phyloP scores from a whole-genome alignment of 306 rosid species.

The Ormosia emarginata region DNA sequence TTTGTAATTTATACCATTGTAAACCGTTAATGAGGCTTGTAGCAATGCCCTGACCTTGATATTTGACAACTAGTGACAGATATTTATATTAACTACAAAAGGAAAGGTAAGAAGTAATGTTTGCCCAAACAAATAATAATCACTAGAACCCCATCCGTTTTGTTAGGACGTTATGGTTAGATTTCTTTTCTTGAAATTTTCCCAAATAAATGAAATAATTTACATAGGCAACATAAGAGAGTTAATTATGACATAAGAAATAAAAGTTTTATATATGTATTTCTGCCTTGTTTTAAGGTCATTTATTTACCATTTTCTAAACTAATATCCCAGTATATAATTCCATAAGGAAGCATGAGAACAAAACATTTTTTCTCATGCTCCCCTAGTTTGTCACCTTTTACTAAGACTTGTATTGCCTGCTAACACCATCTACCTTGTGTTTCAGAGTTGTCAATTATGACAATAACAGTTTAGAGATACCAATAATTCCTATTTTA shows the following conservation, averaged over 20 bases:
- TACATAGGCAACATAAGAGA: background rate
- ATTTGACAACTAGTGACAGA: too few species aligned
- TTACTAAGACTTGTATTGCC: background rate
- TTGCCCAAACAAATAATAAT: background rate
- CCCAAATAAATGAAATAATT: too few species aligned
- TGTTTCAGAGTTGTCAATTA: conserved; percentile 22
- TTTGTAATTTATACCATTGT: too few species aligned
- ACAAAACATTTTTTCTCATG: background rate
- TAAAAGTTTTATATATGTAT: background rate
- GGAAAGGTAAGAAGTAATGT: background rate
- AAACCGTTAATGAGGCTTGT: too few species aligned
- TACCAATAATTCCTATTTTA: conserved; percentile 26
- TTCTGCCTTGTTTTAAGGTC: background rate
- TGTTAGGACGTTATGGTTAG: too few species aligned
- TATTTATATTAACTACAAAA: too few species aligned
- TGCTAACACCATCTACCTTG: background rate
- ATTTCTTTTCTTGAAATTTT: too few species aligned
- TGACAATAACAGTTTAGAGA: conserved; percentile 14
- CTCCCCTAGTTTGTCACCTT: background rate
- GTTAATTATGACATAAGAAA: background rate
- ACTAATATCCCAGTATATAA: background rate
- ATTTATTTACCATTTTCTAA: background rate
- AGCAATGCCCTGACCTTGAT: too few species aligned
- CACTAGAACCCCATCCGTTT: too few species aligned
- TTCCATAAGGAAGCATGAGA: background rate